Evolutionary conservation across 2,329 filamentous ascomycete species (phyloP), one percentile per base, ranked within the genome.

Genomic region (Ophiosphaerella narmari): DNA sequence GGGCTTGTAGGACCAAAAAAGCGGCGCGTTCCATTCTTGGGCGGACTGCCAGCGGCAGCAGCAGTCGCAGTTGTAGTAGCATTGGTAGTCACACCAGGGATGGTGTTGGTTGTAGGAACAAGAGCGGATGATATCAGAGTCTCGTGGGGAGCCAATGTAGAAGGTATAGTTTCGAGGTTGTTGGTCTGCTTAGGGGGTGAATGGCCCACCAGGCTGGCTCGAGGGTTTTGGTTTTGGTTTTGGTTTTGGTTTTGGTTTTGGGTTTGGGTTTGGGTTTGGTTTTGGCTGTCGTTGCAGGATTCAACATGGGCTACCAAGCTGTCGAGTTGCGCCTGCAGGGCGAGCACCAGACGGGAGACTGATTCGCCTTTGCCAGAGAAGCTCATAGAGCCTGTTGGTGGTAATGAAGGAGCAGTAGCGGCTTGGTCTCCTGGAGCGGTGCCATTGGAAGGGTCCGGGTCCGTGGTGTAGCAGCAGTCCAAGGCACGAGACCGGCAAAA

Each of bases 1-100:
- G 39, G 39, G 26, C 39, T 41, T 6, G 39, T 41, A 24, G 39
- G 39, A 41, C 39, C 39, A 32, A 13, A 41, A 32, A 41, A 41
- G 5, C 39, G 26, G 14, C 26, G 39, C 8, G 39, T 26, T n/a
- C 11, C 39, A 32, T 26, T 29, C 12, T 41, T 41, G 13, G 9
- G 9, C 8, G 39, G 39, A 41, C 23, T 41, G 5, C 7, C 23
- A 16, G 16, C 37, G 16, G 14, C 21, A 14, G 21, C 26, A 12
- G 39, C 13, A 16, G 39, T 9, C 24, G n/a, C 16, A 26, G 26
- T 5, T 4, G 18, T 4, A 21, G 18, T 21, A 21, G 18, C 18
- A 21, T 21, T 21, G 18, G 4, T 5, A 21, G 18, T 5, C 3
- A 23, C 18, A 12, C 21, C n/a, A 39, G 7, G 18, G 8, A 21